Evolutionary conservation across 2,329 filamentous ascomycete genomes (phyloP), one percentile per base, ranked within the genome.

Genomic region (Chaetomiaceae sp.): DNA sequence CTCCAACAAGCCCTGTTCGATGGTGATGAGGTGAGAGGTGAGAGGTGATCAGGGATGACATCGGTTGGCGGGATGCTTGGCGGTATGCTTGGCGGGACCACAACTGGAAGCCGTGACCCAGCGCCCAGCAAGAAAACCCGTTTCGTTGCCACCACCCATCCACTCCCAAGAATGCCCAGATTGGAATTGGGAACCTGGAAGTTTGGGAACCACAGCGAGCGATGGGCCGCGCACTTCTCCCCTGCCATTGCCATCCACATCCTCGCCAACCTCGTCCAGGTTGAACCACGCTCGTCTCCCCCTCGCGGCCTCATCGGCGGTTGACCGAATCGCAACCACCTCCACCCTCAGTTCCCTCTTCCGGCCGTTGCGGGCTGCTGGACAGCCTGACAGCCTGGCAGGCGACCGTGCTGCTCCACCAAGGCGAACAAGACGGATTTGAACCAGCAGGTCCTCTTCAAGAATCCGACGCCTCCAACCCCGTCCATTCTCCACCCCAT

Each of bases 91-190:
- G 34, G 23, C 44, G 16, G 34, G 25, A 27, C 6, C 25, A n/a
- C n/a, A n/a, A n/a, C 25, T 7, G 44, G 16, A 43, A 34, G 21
- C 33, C 23, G 44, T 48, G 30, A 27, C 38, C 45, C 27, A 48
- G 38, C 25, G 35, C 23, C 14, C 20, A 48, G n/a, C n/a, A n/a
- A n/a, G n/a, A 41, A 48, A 48, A 35, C 34, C 45, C 27, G 16
- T 35, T 48, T 25, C 27, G 27, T 17, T 30, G 31, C 30, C 38
- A 7, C 25, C 6, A 27, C 9, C 34, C 34, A 17, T 37, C n/a
- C n/a, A 37, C n/a, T n/a, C n/a, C n/a, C n/a, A n/a, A n/a, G n/a
- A n/a, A n/a, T n/a, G n/a, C n/a, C n/a, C n/a, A n/a, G n/a, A n/a
- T n/a, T n/a, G n/a, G n/a, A n/a, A n/a, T n/a, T n/a, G n/a, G n/a